Base-by-base conservation (phyloP, 169 alveolate species). In the Plasmodium cynomolgi region DNA sequence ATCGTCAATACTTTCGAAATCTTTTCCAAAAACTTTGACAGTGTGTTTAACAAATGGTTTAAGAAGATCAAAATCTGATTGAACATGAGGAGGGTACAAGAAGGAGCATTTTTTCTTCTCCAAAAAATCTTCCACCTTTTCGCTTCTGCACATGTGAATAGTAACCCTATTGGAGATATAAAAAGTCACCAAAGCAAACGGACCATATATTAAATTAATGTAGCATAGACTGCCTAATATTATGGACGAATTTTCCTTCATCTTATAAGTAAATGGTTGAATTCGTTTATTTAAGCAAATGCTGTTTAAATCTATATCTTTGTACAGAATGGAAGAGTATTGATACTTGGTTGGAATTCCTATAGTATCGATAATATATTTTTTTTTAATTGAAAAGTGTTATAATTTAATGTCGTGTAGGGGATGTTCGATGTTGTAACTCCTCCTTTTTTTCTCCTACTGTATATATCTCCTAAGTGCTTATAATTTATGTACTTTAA, bases 351-450 rank as follows among this genome's bases (percentile, higher is more conserved):
- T 93, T 5, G 98, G 98, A 0, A 97, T 96, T 20, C 98, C 98
- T 3, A 98, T 97, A 0, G 98, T 97, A 84, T 97, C 98, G 23
- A 97, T 92, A 8, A 97, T 94, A 96, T 95, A 37, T 97, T 97
- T 50, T 95, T 95, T n/a, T 97, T 97, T 58, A 97, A 96, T 15
- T 97, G 97, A 71, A 97, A 97, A 7, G 97, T 97, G 29, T 97
- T 81, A 82, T 96, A 96, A 86, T 96, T 96, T 94, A 97, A 90
- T 7, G 98, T 97, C 26, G 98, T 97, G 58, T 98, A 98, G 0
- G 98, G 98, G 5, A 97, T 91, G 20, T 97, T 96, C 2, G 98
- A 97, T 54, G 98, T 95, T 1, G 98, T 97, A 33, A 96, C 97
- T 20, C 98, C 98, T 5, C 98, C 98, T 26, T 95, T 91, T 37